Conservation (phyloP, 805 yeast species). For the Wickerhamiella allomyrinae region DNA sequence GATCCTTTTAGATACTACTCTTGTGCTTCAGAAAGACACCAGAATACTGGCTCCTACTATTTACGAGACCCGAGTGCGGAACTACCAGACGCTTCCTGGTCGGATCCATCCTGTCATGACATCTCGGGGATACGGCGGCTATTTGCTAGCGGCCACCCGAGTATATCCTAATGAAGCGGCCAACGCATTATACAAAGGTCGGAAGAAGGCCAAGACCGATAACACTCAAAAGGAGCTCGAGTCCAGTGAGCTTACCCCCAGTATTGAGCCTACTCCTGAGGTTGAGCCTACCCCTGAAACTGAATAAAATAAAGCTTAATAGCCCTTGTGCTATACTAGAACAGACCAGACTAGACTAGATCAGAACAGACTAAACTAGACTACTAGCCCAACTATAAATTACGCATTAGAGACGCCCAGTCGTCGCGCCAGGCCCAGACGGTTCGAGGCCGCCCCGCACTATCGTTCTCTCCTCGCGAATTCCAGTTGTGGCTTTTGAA, state of each 20-base stretch:
- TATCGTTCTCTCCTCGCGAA: conserved; percentile 13
- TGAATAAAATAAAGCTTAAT: too few species aligned
- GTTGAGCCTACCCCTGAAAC: too few species aligned
- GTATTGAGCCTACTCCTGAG: too few species aligned
- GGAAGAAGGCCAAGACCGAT: conserved; percentile 7
- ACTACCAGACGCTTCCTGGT: conserved; percentile 87
- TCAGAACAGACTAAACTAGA: too few species aligned
- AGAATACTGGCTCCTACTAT: conserved; percentile 72
- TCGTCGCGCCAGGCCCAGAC: conserved; percentile 15
- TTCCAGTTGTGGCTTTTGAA: conserved; percentile 31
- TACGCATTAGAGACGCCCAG: neutral
- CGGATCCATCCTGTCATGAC: conserved; percentile 93
- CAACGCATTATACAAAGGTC: conserved; percentile 43
- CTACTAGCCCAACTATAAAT: too few species aligned
- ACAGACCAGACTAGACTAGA: too few species aligned
- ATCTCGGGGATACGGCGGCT: conserved; percentile 85
- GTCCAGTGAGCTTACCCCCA: too few species aligned
- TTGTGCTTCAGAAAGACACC: conserved; percentile 48
- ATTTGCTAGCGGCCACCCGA: conserved; percentile 58
- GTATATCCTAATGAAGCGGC: conserved; percentile 60
- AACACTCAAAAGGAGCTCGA: too few species aligned
- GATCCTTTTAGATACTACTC: conserved; percentile 56
- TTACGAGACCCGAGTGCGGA: conserved; percentile 66
- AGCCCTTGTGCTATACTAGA: too few species aligned
- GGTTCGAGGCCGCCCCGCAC: conserved; percentile 15